These are phyloP conservation scores for Aphanocladium album DNA, from an alignment of 2,329 filamentous ascomycete species.

Conservation along the genomic window DNA sequence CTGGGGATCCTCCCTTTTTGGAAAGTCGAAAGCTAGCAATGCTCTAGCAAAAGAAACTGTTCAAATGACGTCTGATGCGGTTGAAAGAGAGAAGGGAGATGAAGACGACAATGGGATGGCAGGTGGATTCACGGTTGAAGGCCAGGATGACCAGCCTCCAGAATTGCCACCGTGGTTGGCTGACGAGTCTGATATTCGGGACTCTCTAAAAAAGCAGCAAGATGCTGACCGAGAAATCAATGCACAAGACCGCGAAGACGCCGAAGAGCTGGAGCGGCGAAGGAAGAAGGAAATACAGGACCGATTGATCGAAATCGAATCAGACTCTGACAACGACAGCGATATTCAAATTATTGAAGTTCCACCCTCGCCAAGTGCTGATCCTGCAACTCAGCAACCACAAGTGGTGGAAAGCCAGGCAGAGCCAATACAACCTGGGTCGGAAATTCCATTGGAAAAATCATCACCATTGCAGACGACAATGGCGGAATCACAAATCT, in stretches of 20 bases:
- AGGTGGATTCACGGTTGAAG: constrained; percentile 32
- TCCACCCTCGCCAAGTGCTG: constrained; percentile 27
- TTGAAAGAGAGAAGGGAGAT: constrained; percentile 16
- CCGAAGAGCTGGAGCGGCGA: constrained; percentile 50
- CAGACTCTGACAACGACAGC: constrained; percentile 52
- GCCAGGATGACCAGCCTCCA: constrained; percentile 26
- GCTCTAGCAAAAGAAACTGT: not conserved
- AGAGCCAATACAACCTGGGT: not conserved
- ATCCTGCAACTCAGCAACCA: constrained; percentile 10
- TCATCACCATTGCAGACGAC: not conserved
- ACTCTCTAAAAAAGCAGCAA: constrained; percentile 54
- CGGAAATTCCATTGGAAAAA: not conserved
- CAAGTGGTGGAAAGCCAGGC: not conserved
- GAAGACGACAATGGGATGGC: constrained; percentile 22
- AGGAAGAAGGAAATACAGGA: constrained; percentile 39
- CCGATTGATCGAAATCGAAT: constrained; percentile 57
- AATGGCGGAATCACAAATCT: not conserved
- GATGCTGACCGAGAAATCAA: constrained; percentile 56
- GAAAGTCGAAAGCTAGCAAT: constrained; percentile 31
- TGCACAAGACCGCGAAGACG: constrained; percentile 55
- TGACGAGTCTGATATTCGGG: constrained; percentile 60
- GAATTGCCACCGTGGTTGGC: constrained; percentile 75
- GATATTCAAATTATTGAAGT: constrained; percentile 55
- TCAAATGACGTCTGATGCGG: not conserved
- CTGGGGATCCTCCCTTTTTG: constrained; percentile 58